Conservation (phyloP, 768 basidiomycete species). For the Amanita polypyramis region DNA sequence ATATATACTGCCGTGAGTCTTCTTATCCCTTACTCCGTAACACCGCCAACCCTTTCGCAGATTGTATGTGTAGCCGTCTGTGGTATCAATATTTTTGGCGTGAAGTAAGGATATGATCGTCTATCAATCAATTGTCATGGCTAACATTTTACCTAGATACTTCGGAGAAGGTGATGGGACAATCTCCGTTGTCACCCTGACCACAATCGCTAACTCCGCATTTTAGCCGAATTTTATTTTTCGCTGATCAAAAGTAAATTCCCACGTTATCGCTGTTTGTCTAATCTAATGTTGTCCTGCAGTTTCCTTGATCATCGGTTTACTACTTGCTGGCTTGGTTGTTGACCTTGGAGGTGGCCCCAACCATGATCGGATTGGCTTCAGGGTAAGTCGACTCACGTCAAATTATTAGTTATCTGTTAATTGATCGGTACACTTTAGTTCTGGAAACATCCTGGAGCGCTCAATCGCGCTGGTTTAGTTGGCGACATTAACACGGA, state of each 20-base stretch:
- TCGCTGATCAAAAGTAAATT: constrained; percentile 52
- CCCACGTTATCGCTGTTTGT: not conserved
- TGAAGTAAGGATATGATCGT: constrained; percentile 29
- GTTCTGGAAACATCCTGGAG: constrained; percentile 71
- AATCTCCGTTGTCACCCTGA: not conserved
- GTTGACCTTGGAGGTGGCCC: constrained; percentile 77
- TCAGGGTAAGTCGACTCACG: constrained; percentile 33
- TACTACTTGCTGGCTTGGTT: constrained; percentile 53
- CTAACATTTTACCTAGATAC: constrained; percentile 23
- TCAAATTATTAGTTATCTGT: not conserved
- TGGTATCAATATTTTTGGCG: constrained; percentile 60
- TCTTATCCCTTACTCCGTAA: not conserved
- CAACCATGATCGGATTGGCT: constrained; percentile 52
- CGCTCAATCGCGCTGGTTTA: constrained; percentile 32
- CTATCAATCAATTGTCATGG: not conserved
- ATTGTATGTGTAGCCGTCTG: constrained; percentile 47
- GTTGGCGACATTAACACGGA: constrained; percentile 33
- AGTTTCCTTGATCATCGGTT: constrained; percentile 53
- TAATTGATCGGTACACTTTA: constrained; percentile 13
- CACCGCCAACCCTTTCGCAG: constrained; percentile 9
- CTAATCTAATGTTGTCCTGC: not conserved
- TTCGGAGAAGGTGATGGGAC: constrained; percentile 54
- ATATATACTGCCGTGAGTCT: constrained; percentile 40
- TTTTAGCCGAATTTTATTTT: constrained; percentile 57
- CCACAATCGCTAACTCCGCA: constrained; percentile 1